Evolutionary conservation across 2,329 filamentous ascomycete species (phyloP), one percentile per base, ranked within the genome.

Genomic region (Fusarium succisae): DNA sequence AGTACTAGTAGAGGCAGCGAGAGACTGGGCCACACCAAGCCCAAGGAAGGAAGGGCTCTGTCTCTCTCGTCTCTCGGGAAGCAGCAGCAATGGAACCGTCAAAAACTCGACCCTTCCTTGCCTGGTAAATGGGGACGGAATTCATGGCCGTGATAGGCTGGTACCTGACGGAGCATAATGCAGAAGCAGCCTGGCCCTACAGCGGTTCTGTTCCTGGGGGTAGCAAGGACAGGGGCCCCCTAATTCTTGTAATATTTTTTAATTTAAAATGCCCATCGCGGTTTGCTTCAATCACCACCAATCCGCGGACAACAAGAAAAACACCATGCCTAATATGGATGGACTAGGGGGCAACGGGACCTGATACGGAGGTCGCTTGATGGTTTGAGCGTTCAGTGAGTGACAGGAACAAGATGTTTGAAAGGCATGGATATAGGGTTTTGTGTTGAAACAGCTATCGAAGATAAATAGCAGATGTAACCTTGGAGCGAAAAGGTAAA

Each of bases 221-320:
- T 48, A 60, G 35, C 66, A 66, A 54, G 58, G 66, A 70, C 67
- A 59, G 47, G 67, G 59, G 45, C 26, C 66, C 66, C 59, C 67
- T 66, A 55, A 70, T 50, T 58, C 61, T 30, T 15, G 12, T 55
- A 22, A 55, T 55, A n/a, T 74, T 50, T 64, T 72, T 75, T 76
- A 76, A 76, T 75, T 76, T 75, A 70, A 76, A 63, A 59, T 51
- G 37, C 32, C 38, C 70, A 57, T 56, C 39, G 53, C 47, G 55
- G 57, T 57, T 75, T 74, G 69, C 63, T 47, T 75, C 63, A 43
- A 72, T 72, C 72, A 61, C 63, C 63, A 74, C 68, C 72, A 65
- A 65, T 57, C 63, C 48, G 30, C 28, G 24, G 37, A 47, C 55
- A 35, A 32, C 32, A 59, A 39, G 14, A 41, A 41, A 57, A 59